Base-by-base conservation (phyloP, 2,329 filamentous ascomycete genomes). In the Fonsecaea monophora region DNA sequence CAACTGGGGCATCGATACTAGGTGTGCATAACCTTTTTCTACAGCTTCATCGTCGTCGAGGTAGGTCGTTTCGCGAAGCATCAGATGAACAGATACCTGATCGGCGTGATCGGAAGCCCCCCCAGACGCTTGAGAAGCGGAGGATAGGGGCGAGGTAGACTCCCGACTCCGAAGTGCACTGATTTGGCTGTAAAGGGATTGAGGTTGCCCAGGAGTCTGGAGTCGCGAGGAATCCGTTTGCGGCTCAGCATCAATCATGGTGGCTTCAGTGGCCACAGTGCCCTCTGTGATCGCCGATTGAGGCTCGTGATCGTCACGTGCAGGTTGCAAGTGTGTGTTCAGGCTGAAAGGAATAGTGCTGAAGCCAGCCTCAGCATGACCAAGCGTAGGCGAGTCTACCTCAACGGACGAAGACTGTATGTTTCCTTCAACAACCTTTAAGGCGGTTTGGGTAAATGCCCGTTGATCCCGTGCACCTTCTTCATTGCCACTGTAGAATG, bases 221-320 rank as follows among this genome's bases (percentile, higher is more conserved):
- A 70, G 68, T 64, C 72, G 75, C 64, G 72, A 84, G 79, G 78
- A 70, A n/a, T 88, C 85, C 1, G 84, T 86, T 74, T 92, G 90
- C 25, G 88, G 84, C 71, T 92, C 90, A n/a, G 83, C 84, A 71
- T 93, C 91, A 71, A 92, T 91, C 35, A 77, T 75, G 4, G 81
- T 83, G 40, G 77, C 77, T 72, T 91, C 88, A 0, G 90, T 92
- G 7, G 84, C 84, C 50, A 83, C 83, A n/a, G 88, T 89, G 5
- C 79, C 80, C 55, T 79, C 80, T 5, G 90, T 90, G 13, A 87
- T 75, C 2, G 88, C 85, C 15, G 89, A 73, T 7, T 56, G 55
- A 7, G 71, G 70, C 37, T 72, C 70, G 18, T 65, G 56, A 7
- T 65, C 66, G 54, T 54, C 53, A 25, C 53, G 48, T 21, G 15